Evolutionary conservation across 495 filamentous ascomycete species (phyloP), one percentile per base, ranked within the genome.

Genomic region (Aspergillus panamensis): DNA sequence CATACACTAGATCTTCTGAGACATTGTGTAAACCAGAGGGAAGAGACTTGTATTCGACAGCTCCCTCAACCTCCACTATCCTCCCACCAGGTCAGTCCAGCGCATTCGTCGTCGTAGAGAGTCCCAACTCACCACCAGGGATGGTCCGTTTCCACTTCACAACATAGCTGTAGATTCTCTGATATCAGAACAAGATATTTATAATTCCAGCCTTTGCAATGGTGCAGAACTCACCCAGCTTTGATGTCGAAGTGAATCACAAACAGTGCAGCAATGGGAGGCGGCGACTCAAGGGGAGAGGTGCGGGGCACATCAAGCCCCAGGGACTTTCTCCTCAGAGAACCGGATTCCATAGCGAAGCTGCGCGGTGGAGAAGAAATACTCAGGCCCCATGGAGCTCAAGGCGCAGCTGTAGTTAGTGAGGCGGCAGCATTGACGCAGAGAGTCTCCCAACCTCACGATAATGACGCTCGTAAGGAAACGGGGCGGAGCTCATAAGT

Each of bases 1-100:
- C 80, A 58, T 75, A 88, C 81, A 98, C 87, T 13, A 97, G 76
- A 70, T 98, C 94, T 51, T 91, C 84, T 45, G 86, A 77, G 9
- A 97, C 89, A 57, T 89, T 89, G 75, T 98, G 94, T 44, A 97
- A 73, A 37, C 94, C 94, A 0, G 92, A 96, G 1, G 94, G 94
- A 42, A 98, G 80, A 52, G 84, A 92, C 72, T 96, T 96, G 81
- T 89, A 98, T 69, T 98, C 94, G 51, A 97, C 92, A 43, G 85
- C 85, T 39, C 91, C 90, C 67, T 95, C 91, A 45, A 98, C 81
- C 58, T 91, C 83, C 50, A 96, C 85, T 87, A 53, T 60, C 62
- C 40, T 51, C 55, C 25, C 49, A 56, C 29, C 40, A 7, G 13
- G 10, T 51, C 31, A 55, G 30, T 7, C 30, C 21, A 16, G 21